Percentiles rank a stretch among this genome's conserved stretches.
Evolutionary conservation across 2,329 filamentous ascomycete genomes (phyloP).

Genomic region (Colletotrichum salicis): DNA sequence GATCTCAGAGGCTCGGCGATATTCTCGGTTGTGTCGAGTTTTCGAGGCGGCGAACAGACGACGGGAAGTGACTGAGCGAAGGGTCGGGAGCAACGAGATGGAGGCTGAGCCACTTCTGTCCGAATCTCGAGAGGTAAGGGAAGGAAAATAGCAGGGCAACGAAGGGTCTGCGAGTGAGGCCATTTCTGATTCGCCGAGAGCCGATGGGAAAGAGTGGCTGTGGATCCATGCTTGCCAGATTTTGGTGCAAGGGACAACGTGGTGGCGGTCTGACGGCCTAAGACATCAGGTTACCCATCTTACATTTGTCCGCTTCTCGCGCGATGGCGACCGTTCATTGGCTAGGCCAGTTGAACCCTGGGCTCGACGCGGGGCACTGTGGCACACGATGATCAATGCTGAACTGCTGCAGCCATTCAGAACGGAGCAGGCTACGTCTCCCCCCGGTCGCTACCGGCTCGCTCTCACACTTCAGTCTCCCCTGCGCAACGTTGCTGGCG

Average conservation of each 20-base stretch:
- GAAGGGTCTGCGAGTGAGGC: not conserved
- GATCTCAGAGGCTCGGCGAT: constrained; percentile 13
- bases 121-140: not conserved
- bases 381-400: not conserved
- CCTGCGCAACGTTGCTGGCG: constrained; percentile 12
- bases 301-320: constrained; percentile 4
- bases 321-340: constrained; percentile 10
- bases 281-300: not conserved
- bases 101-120: too few species aligned
- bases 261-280: constrained; percentile 13
- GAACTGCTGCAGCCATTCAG: constrained; percentile 15
- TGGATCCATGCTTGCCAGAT: too few species aligned
- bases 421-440: not conserved
- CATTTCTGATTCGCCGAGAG: not conserved
- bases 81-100: not conserved
- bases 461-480: not conserved
- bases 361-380: not conserved
- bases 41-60: not conserved
- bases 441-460: not conserved
- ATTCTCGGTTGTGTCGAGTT: constrained; percentile 4
- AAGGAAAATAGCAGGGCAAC: not conserved
- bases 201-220: not conserved
- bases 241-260: constrained; percentile 22
- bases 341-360: not conserved
- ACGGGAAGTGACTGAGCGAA: not conserved